These are phyloP conservation scores for Ceratobasidium sp. DNA, from an alignment of 1,284 basidiomycete species.

Conservation along the genomic window DNA sequence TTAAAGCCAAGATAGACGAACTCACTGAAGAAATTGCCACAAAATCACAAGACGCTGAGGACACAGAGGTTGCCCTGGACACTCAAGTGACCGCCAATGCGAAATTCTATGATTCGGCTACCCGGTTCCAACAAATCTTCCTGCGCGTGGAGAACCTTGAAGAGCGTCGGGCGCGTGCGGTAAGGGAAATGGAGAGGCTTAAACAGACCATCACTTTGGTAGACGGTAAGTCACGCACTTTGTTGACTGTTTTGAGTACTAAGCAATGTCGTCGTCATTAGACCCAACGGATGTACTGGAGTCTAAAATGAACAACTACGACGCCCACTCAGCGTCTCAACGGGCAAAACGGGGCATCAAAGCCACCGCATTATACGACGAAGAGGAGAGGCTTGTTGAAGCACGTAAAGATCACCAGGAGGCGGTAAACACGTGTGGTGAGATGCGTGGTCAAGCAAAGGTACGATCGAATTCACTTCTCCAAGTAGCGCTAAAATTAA, in stretches of 20 bases:
- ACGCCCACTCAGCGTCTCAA: conserved; percentile 71
- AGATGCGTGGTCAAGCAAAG: conserved; percentile 74
- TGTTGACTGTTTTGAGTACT: conserved; percentile 7
- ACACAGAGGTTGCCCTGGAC: conserved; percentile 76
- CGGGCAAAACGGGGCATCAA: conserved; percentile 60
- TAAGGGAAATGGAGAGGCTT: conserved; percentile 71
- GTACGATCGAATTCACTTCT: conserved; percentile 56
- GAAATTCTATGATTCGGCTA: conserved; percentile 85
- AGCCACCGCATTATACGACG: conserved; percentile 42
- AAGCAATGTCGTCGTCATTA: conserved; percentile 55
- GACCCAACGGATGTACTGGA: conserved; percentile 85
- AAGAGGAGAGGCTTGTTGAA: conserved; percentile 72
- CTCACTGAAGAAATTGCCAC: conserved; percentile 72
- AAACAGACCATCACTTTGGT: conserved; percentile 79
- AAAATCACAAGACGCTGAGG: conserved; percentile 83
- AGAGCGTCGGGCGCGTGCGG: conserved; percentile 68
- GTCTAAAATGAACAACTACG: conserved; percentile 77
- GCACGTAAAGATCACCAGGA: conserved; percentile 69
- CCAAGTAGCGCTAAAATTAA: neutral
- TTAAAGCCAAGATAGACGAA: conserved; percentile 76
- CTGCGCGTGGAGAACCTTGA: conserved; percentile 78
- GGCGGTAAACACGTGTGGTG: conserved; percentile 71
- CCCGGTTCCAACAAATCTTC: conserved; percentile 88
- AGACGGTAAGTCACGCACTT: conserved; percentile 65
- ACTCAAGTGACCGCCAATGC: conserved; percentile 80